Conservation (phyloP, 768 basidiomycete genomes). For the Kwoniella newhampshirensis region DNA sequence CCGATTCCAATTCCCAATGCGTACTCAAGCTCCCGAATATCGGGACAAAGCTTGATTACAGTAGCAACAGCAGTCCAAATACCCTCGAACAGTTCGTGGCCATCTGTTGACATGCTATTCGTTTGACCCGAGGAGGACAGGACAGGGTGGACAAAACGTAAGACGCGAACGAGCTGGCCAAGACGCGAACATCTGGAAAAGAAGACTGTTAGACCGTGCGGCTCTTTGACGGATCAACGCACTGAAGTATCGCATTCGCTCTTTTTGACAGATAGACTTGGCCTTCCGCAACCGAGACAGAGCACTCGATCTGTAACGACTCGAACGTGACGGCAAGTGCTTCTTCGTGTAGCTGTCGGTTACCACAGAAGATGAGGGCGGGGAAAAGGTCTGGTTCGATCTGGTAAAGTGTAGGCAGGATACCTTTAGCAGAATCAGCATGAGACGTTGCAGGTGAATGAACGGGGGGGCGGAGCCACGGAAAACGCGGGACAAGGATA, state of each 20-base stretch:
- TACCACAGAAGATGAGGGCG: neutral
- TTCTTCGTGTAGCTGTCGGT: neutral
- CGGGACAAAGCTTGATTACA: constrained; percentile 2
- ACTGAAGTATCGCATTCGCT: constrained; percentile 9
- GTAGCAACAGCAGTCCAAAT: constrained; percentile 4
- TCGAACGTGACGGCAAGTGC: neutral
- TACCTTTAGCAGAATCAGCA: neutral
- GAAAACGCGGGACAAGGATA: too few species aligned
- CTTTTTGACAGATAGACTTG: neutral
- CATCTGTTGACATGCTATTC: too few species aligned
- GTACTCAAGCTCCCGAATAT: constrained; percentile 8
- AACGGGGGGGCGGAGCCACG: too few species aligned
- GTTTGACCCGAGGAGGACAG: too few species aligned
- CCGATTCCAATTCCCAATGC: constrained; percentile 5
- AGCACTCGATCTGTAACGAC: neutral
- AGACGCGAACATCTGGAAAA: too few species aligned
- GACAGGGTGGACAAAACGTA: too few species aligned
- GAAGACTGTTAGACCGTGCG: too few species aligned
- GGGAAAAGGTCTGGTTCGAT: neutral
- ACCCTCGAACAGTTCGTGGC: too few species aligned
- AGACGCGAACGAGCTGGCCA: too few species aligned
- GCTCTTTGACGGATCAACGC: too few species aligned
- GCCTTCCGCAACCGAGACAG: neutral
- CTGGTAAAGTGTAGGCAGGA: neutral
- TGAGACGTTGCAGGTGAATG: too few species aligned